Percentiles rank a stretch among this genome's conserved stretches.
phyloP scores from a whole-genome alignment of 257 asterid genomes.

The Ligustrum vulgare region DNA sequence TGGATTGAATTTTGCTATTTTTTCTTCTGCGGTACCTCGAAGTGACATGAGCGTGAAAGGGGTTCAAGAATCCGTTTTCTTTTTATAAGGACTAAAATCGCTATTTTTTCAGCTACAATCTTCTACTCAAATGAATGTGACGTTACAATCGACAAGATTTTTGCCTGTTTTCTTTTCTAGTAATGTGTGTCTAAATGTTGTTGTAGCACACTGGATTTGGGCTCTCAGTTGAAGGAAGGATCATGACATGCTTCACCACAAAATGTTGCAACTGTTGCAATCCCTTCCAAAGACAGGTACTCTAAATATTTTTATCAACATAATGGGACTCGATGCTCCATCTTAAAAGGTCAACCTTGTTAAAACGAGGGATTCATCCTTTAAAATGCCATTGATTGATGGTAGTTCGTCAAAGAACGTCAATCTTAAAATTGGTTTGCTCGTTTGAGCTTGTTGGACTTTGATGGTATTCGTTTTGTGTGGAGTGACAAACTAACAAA shows the following conservation, averaged over 20 bases:
- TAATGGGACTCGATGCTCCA: background rate
- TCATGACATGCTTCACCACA: slow-evolving; percentile 55
- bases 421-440: background rate
- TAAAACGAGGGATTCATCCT: background rate
- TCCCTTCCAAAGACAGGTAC: slow-evolving; percentile 67
- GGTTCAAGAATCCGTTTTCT: too few species aligned
- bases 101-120: background rate
- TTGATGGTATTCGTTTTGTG: background rate
- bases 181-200: background rate
- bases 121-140: slow-evolving; percentile 4
- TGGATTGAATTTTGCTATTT: too few species aligned
- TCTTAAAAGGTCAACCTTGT: background rate
- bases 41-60: too few species aligned
- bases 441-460: background rate
- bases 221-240: slow-evolving; percentile 75
- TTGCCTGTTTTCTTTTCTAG: background rate
- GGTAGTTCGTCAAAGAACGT: background rate
- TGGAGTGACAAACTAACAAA: background rate
- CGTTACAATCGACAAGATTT: background rate
- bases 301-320: background rate
- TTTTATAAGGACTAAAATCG: too few species aligned
- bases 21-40: too few species aligned
- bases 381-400: background rate
- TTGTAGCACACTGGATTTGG: slow-evolving; percentile 83
- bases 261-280: slow-evolving; percentile 77